These are phyloP conservation scores for Scheffersomyces spartinae DNA, from an alignment of 805 yeast genomes.

Conservation along the genomic window DNA sequence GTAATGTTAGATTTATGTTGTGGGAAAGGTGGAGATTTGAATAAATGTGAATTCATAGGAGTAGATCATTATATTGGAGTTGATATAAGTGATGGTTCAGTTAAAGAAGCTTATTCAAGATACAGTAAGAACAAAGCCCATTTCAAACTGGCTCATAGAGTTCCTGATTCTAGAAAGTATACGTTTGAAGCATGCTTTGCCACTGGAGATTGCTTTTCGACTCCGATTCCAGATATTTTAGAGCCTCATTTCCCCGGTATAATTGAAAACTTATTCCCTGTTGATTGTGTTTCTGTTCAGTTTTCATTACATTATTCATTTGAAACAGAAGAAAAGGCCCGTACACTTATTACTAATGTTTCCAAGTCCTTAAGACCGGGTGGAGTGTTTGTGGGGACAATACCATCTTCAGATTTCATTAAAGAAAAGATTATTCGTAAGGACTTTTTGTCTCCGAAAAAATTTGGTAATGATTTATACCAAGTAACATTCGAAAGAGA, in stretches of 20 bases:
- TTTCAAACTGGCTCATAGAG: conserved; percentile 17
- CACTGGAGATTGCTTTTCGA: conserved; percentile 85
- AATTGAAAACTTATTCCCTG: conserved; percentile 58
- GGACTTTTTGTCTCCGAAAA: conserved; percentile 37
- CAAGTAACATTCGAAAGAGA: conserved; percentile 68
- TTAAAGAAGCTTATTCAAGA: conserved; percentile 73
- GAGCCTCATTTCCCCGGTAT: conserved; percentile 48
- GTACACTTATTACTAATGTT: conserved; percentile 62
- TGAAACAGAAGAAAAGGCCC: conserved; percentile 70
- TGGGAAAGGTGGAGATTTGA: conserved; percentile 96
- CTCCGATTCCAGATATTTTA: conserved; percentile 55
- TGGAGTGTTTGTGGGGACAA: conserved; percentile 86
- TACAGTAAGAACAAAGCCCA: conserved; percentile 42
- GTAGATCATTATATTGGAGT: conserved; percentile 77
- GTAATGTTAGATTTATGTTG: conserved; percentile 80
- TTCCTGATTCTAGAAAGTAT: conserved; percentile 30
- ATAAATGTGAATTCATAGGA: conserved; percentile 72
- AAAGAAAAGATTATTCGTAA: conserved; percentile 47
- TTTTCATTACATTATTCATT: conserved; percentile 94
- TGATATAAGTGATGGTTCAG: conserved; percentile 83
- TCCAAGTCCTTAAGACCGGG: conserved; percentile 67
- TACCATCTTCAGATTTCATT: conserved; percentile 83
- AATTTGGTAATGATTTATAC: conserved; percentile 82
- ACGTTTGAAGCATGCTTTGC: conserved; percentile 76
- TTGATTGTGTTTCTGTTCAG: conserved; percentile 82